These are phyloP conservation scores for Cytidiella melzeri DNA, from an alignment of 768 basidiomycete species.

Conservation along the genomic window DNA sequence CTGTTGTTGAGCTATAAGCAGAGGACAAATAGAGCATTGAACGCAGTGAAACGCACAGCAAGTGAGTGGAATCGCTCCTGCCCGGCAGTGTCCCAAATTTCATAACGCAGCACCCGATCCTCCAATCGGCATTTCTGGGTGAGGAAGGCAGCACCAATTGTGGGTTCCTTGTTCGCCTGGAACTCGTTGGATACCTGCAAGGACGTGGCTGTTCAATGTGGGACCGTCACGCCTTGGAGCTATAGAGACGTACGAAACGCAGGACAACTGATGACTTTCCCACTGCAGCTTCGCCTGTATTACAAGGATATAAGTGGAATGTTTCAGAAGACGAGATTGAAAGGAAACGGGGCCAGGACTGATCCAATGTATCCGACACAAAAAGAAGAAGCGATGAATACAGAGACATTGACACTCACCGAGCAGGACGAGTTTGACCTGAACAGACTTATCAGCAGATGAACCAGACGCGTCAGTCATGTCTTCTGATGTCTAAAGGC, in stretches of 20 bases:
- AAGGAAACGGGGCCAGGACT: not conserved
- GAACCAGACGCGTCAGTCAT: conserved; percentile 78
- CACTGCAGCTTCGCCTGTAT: conserved; percentile 91
- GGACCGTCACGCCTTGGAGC: not conserved
- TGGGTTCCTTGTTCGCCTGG: conserved; percentile 97
- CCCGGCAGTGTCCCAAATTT: conserved; percentile 97
- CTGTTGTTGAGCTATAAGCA: conserved; percentile 29
- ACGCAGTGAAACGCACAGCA: conserved; percentile 51
- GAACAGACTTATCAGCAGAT: conserved; percentile 82
- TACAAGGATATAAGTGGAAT: not conserved
- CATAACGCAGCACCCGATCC: conserved; percentile 88
- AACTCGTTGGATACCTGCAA: conserved; percentile 91
- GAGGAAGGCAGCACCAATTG: conserved; percentile 93
- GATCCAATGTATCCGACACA: too few species aligned
- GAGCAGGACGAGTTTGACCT: conserved; percentile 95
- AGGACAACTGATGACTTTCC: conserved; percentile 99
- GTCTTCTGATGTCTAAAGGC: conserved; percentile 12
- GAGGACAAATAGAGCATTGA: not conserved
- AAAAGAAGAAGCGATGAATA: not conserved
- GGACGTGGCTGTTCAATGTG: not conserved
- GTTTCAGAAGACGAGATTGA: not conserved
- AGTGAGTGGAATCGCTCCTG: conserved; percentile 98
- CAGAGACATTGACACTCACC: conserved; percentile 45
- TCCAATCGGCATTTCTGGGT: conserved; percentile 95
- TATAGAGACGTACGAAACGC: conserved; percentile 68